Evolutionary conservation across 2,329 filamentous ascomycete species (phyloP).

Genomic region (Coniochaeta ligniaria): DNA sequence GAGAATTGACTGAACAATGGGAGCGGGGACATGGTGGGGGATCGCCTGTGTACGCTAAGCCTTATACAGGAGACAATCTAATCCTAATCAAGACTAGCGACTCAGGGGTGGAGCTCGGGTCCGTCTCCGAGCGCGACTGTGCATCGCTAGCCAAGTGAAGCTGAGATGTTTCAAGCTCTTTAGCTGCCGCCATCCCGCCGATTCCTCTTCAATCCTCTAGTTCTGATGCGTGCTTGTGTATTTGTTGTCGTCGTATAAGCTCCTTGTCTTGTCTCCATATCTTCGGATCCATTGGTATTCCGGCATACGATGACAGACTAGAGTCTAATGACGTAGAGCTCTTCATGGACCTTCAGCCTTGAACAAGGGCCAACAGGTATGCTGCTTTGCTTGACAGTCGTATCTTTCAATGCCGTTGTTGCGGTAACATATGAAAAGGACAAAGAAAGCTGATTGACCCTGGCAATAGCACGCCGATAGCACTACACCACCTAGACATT

Average conservation of each 20-base stretch:
- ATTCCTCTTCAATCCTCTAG: background rate
- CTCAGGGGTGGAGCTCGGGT: background rate
- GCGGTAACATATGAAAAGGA: too few species aligned
- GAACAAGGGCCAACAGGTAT: background rate
- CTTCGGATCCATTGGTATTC: too few species aligned
- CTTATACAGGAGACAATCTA: background rate
- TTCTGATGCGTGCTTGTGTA: background rate
- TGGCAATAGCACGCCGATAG: background rate
- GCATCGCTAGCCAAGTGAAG: background rate
- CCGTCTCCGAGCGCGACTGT: background rate
- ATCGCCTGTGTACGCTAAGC: background rate
- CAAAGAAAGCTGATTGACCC: background rate
- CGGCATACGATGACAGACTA: background rate
- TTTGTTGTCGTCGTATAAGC: background rate
- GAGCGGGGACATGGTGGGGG: background rate
- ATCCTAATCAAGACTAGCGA: background rate
- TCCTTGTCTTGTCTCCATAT: too few species aligned
- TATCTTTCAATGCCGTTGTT: too few species aligned
- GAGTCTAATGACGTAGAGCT: background rate
- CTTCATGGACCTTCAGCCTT: background rate
- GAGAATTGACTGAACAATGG: background rate
- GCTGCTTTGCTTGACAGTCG: background rate
- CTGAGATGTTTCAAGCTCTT: background rate
- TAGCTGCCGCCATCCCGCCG: background rate
- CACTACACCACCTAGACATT: background rate